Base-by-base conservation (phyloP, 129 eudicot genomes). In the Glebionis coronaria region DNA sequence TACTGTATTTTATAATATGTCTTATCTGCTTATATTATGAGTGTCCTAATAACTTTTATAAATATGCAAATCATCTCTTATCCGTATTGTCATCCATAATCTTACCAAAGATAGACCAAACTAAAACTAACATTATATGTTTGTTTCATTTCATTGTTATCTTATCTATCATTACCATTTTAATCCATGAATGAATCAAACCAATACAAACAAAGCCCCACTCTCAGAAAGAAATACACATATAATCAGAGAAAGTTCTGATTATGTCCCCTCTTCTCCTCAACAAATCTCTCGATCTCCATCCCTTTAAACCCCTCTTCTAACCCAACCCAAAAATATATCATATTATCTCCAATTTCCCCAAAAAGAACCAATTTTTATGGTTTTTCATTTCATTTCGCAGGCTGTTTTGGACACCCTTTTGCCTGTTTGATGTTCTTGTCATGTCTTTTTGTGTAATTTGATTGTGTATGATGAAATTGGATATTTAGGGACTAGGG, bases 211-310 rank as follows among this genome's bases (percentile, higher is more conserved):
- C 67, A 40, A 70, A 58, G 13, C 13, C 46, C 50, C 71, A 73
- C 38, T 63, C 77, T 42, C 77, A 25, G 2, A 50, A 57, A 66
- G 76, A 27, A 67, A 65, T 59, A 71, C 60, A 68, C 59, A 70
- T 76, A 58, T 66, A 76, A 20, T 44, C 83, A 79, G 61, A 81
- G 87, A 82, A 84, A 77, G 66, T 80, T 80, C 91, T 84, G 81
- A 88, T 82, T 75, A 74, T 82, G 90, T 88, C 83, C 76, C 83
- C 84, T 75, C 81, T 63, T 53, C 74, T 53, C 61, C 80, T 49
- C 71, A 59, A 78, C 76, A 71, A 76, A 80, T 74, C 82, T 65
- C 90, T 71, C 80, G 73, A 61, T 72, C 80, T 67, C 76, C 76
- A 59, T 70, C 28, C 81, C 73, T 58, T 74, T 55, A 51, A 71